A percentile compares a stretch with the other conserved stretches of the same genome.
These are phyloP conservation scores for Atkinsonella texensis DNA, from an alignment of 2,329 filamentous ascomycete genomes.

Conservation along the genomic window DNA sequence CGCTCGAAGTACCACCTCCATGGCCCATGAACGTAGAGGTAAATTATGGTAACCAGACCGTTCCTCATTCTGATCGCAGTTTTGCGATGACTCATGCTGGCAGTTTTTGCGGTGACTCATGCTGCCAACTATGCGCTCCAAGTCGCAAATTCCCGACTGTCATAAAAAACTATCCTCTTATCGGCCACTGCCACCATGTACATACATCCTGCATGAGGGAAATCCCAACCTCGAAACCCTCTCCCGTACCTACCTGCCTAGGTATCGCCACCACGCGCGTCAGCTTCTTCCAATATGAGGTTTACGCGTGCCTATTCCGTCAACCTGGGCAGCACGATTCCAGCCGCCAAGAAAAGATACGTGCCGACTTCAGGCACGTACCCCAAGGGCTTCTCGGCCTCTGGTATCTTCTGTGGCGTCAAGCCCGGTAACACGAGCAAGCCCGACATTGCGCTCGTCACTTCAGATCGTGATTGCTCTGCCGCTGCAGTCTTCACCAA, in stretches of 20 bases:
- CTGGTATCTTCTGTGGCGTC: conserved; percentile 82
- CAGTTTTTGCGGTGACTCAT: not conserved
- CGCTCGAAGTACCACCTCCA: no score
- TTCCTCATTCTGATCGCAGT: not conserved
- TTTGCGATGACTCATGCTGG: not conserved
- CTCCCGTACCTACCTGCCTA: not conserved
- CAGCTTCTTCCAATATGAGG: conserved; percentile 15
- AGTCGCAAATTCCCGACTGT: not conserved
- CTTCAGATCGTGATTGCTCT: conserved; percentile 74
- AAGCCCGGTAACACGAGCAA: conserved; percentile 87
- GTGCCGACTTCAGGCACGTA: conserved; percentile 77
- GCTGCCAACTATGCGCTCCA: not conserved
- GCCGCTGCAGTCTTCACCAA: conserved; percentile 93
- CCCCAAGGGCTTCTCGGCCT: conserved; percentile 78
- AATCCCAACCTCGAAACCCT: not conserved
- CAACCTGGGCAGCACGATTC: conserved; percentile 34
- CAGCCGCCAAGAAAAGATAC: conserved; percentile 78
- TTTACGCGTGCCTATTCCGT: conserved; percentile 24
- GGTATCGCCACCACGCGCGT: conserved; percentile 6
- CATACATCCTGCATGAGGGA: not conserved
- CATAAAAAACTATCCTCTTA: not conserved
- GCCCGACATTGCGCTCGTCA: conserved; percentile 80
- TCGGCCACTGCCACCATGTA: conserved; percentile 3
- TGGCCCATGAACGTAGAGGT: not conserved
- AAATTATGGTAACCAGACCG: not conserved